These are phyloP conservation scores for Stephania yunnanensis DNA, from an alignment of 164 flowering plant genomes.

Conservation along the genomic window DNA sequence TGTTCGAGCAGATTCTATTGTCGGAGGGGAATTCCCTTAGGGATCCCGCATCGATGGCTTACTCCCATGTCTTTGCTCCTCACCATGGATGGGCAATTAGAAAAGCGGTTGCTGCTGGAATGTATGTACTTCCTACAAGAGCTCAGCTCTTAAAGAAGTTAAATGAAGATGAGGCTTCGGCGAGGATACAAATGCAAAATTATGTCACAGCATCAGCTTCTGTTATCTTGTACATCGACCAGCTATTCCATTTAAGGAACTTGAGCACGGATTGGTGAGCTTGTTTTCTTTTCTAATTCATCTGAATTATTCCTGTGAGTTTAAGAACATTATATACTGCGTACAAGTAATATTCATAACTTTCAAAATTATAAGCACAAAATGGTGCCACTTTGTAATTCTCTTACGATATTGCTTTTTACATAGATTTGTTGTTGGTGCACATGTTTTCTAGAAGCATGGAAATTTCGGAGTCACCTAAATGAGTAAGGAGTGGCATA, in stretches of 20 bases:
- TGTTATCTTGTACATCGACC: constrained; percentile 54
- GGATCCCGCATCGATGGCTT: constrained; percentile 66
- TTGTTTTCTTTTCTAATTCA: not conserved
- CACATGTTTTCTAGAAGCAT: no score
- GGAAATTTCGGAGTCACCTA: no score
- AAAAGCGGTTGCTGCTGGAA: constrained; percentile 78
- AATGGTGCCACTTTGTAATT: not conserved
- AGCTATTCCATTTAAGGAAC: constrained; percentile 56
- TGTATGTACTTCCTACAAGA: constrained; percentile 77
- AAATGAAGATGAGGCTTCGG: constrained; percentile 73
- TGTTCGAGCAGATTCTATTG: constrained; percentile 71
- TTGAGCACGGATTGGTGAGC: constrained; percentile 80
- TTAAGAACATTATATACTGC: not conserved
- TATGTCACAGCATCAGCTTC: constrained; percentile 53
- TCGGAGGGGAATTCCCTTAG: constrained; percentile 61
- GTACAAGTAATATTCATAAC: not conserved
- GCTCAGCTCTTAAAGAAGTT: constrained; percentile 55
- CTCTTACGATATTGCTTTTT: not conserved
- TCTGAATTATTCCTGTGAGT: not conserved
- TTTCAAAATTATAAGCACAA: not conserved
- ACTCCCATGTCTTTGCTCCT: constrained; percentile 66
- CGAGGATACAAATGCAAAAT: constrained; percentile 64
- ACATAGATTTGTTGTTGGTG: no score
- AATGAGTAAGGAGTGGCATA: no score
- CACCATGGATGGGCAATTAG: constrained; percentile 82